Evolutionary conservation across 2,329 filamentous ascomycete genomes (phyloP).

Genomic region (Lasiodiplodia hormozganensis): DNA sequence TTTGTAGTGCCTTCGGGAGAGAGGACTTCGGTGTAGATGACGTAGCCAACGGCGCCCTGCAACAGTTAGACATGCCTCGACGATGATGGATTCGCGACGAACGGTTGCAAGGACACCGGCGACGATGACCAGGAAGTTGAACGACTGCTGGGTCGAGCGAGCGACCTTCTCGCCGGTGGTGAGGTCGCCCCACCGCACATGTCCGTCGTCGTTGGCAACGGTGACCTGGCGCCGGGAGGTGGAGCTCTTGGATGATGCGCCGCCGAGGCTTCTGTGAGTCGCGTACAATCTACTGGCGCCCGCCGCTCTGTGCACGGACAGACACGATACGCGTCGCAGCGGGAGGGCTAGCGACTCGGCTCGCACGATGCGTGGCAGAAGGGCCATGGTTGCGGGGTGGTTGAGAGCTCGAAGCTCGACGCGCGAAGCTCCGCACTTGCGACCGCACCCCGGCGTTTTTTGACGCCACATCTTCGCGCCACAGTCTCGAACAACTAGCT

Average conservation of each 20-base stretch:
- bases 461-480: slow-evolving; percentile 9
- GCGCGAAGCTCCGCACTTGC: background rate
- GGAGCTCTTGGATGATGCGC: slow-evolving; percentile 15
- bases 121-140: slow-evolving; percentile 82
- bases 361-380: slow-evolving; percentile 16
- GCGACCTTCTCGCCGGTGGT: slow-evolving; percentile 79
- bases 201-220: slow-evolving; percentile 84
- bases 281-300: slow-evolving; percentile 10
- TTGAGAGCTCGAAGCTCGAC: slow-evolving; percentile 8
- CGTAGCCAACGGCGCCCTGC: slow-evolving; percentile 70
- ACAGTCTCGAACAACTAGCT: background rate
- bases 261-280: slow-evolving; percentile 11
- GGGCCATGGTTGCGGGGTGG: slow-evolving; percentile 58
- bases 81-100: slow-evolving; percentile 39
- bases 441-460: slow-evolving; percentile 19
- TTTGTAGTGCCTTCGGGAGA: slow-evolving; percentile 78
- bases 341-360: slow-evolving; percentile 1
- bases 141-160: slow-evolving; percentile 85
- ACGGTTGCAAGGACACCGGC: slow-evolving; percentile 79
- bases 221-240: slow-evolving; percentile 64
- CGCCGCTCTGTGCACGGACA: background rate
- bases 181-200: slow-evolving; percentile 80
- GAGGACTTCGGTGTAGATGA: slow-evolving; percentile 47
- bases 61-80: slow-evolving; percentile 21
- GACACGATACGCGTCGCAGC: background rate